phyloP scores from a whole-genome alignment of 179 eudicot species.

The Spergularia azorica region DNA sequence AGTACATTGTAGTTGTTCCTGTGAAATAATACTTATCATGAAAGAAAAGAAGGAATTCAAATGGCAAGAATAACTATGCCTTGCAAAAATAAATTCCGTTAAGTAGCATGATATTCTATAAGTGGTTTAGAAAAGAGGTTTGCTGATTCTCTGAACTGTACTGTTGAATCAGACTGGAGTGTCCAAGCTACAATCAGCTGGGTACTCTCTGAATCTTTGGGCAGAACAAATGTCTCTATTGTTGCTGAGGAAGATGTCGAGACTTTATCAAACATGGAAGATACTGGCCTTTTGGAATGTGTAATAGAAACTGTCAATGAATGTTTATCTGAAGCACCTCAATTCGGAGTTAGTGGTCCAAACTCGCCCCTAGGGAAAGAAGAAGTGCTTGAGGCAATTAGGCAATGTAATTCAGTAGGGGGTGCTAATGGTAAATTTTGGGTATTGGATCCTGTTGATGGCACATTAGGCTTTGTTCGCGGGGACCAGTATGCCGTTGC shows the following conservation, averaged over 20 bases:
- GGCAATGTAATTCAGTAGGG: conserved; percentile 72
- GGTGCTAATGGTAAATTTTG: conserved; percentile 75
- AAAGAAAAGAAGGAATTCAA: not conserved
- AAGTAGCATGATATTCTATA: not conserved
- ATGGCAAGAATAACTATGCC: too few species aligned
- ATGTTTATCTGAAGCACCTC: conserved; percentile 68
- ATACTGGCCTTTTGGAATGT: conserved; percentile 46
- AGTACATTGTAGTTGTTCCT: not conserved
- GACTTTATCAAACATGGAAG: conserved; percentile 60
- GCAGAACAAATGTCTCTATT: conserved; percentile 62
- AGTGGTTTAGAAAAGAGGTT: not conserved
- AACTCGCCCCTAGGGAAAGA: conserved; percentile 38
- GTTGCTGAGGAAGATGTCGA: conserved; percentile 89
- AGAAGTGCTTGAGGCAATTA: conserved; percentile 74
- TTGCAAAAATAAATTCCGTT: not conserved
- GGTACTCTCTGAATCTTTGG: conserved; percentile 64
- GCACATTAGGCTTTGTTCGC: conserved; percentile 87
- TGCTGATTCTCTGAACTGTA: conserved; percentile 18
- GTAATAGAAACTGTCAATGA: conserved; percentile 78
- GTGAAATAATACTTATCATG: not conserved
- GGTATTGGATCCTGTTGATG: conserved; percentile 96
- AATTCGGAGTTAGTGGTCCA: conserved; percentile 63
- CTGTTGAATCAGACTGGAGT: conserved; percentile 74
- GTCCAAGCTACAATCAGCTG: conserved; percentile 92
- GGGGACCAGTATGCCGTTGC: conserved; percentile 92